Base-by-base conservation (phyloP, 1,284 basidiomycete species). In the Microbotryum saponariae region DNA sequence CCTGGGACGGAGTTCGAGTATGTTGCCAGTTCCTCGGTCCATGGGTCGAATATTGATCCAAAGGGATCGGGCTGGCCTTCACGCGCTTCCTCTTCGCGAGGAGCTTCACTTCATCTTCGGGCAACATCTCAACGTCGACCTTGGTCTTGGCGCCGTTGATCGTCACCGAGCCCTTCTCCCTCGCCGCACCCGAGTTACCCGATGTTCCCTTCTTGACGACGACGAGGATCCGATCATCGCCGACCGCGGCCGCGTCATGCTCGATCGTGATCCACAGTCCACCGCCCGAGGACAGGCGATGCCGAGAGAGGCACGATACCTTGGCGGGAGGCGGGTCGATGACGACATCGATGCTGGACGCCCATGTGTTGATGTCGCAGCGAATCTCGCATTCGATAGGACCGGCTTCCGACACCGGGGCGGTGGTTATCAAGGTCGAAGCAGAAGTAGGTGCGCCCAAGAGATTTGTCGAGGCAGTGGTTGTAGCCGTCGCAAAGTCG, bases 221-320 rank as follows among this genome's bases (percentile, higher is more conserved):
- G 29, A 79, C 72, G 61, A 88, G 83, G 2, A 82, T 82, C 23
- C 55, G 65, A 4, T 59, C 65, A 50, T 84, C 78, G 6, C 50
- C 49, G 37, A 61, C 53, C 27, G 45, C 23, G 1, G n/a, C 10
- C 3, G 85, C 83, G 64, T 92, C 88, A 70, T 98, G 94, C 29
- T 87, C 89, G 69, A 98, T 81, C 0, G 91, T 94, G 25, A 98
- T 77, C 96, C 96, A 99, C n/a, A 97, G 77, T 0, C 94, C 94
- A 9, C 96, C 93, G 4, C 93, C 94, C 48, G 87, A 86, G 12
- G 91, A 91, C 12, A 98, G 80, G 21, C 87, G 82, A 75, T 98
- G 94, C 42, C 96, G 82, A 12, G 88, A 83, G 21, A 98, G 80
- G 63, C 88, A 91, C 1, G 86, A 84, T 46, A 94, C 85, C 6